Evolutionary conservation across 345 rosid genomes (phyloP), one percentile per base, ranked within the genome.

Genomic region (Eucalyptus erythrocorys): DNA sequence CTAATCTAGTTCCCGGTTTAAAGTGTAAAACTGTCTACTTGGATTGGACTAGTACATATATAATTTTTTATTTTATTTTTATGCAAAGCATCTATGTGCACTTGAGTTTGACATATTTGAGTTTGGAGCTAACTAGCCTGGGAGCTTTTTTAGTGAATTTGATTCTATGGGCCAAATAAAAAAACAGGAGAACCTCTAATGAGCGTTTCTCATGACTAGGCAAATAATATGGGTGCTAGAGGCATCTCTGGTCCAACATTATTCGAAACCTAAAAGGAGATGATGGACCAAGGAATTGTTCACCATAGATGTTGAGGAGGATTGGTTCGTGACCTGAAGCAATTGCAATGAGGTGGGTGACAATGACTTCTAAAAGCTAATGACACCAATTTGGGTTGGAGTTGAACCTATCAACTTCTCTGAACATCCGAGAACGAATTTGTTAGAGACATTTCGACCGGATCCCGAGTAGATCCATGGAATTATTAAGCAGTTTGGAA

Each of bases 81-180:
- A 51, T 51, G 55, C 0, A 0, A 0, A 16, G 1, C 0, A 19
- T 51, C 0, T 51, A 0, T 51, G 26, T 51, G 26, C 26, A 51
- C 57, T 7, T 21, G 57, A 51, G 0, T 51, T 51, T 1, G 57
- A 21, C 57, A 51, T 7, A 51, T 51, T 7, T 19, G 57, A 51
- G 57, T 0, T 51, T 51, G 57, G 57, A 51, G 26, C 24, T 51
- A 5, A 51, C 57, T 51, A 51, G 10, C 10, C 1, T 51, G 0
- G 57, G 55, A 2, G 24, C 10, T 0, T 7, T 51, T 7, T 51
- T 51, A 19, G 57, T 10, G 0, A 19, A 26, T 51, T 1, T 19
- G 1, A 51, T 51, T 51, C 1, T 51, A 51, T 0, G 10, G 26
- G 5, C 10, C 57, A 51, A 51, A 51, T 51, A 26, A 1, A 51